Base-by-base conservation (phyloP, 768 basidiomycete genomes). In the Polyporus arcularius region DNA sequence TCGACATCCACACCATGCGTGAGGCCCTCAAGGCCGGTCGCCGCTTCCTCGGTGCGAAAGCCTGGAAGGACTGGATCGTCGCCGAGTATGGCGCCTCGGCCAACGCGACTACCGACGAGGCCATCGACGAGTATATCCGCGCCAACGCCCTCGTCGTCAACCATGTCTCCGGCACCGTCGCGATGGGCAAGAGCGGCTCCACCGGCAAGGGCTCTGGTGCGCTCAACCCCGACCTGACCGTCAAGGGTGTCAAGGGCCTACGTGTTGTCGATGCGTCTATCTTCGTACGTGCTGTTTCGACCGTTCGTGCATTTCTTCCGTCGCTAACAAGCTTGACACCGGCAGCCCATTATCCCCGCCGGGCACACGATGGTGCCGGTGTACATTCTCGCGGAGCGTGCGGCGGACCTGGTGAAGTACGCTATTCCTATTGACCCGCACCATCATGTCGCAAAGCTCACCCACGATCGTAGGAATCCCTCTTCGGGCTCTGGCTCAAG, bases 211-310 rank as follows among this genome's bases (percentile, higher is more conserved):
- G 42, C 5, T 7, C 7, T 14, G 83, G 82, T 47, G 83, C 84
- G 32, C 82, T 85, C 43, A 76, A 82, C 65, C 71, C 77, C 52
- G 70, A 78, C 41, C 72, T 85, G 14, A 69, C 71, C 49, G 83
- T 85, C 0, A 82, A 85, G 68, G 84, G 84, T 14, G 59, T 73
- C 28, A 69, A 74, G 28, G 85, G 85, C 68, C 70, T 85, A 26
- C 76, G 85, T 54, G 83, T 86, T 38, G 76, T 78, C 26, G 83
- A 85, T 62, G 73, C 82, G 9, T 82, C 80, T 1, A 76, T 85
- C 39, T 80, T 82, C 69, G 61, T 62, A 39, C 18, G 61, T 57
- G 1, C 10, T 55, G n/a, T 35, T 30, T 26, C 16, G 4, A 7
- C 41, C 9, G 9, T 9, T 56, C 45, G 14, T 11, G 14, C 21